Base-by-base conservation (phyloP, 176 grass and related monocot species). In the Musa beccarii region DNA sequence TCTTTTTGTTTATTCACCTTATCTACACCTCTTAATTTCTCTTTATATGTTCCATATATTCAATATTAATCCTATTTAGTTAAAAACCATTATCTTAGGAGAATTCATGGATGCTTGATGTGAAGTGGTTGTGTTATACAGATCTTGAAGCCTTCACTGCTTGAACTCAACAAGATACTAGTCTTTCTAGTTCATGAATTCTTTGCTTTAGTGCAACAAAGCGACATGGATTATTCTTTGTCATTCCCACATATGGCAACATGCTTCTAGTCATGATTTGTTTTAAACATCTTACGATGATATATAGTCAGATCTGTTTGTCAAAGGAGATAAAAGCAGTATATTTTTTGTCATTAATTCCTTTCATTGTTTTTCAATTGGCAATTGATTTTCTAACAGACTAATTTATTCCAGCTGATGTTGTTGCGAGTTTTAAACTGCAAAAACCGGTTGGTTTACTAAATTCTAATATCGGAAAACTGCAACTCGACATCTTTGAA, bases 401-500 rank as follows among this genome's bases (percentile, higher is more conserved):
- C 16, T 68, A 71, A 57, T 25, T 83, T 83, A 72, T 24, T 62
- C 21, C 90, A 92, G 92, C 89, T 77, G 78, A 84, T 79, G 83
- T 96, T 84, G 79, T 90, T 52, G 92, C 92, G 21, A 92, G 87
- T 75, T 96, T 92, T 76, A 81, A 82, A 79, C 81, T 96, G 79
- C 87, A 79, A 49, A 96, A 85, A 83, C 85, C 87, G 57, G 79
- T 88, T 68, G 66, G 74, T 21, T 76, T 86, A 68, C 72, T 96
- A 73, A 87, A 63, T 80, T 81, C 75, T 84, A 89, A 81, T 85
- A 77, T 59, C 54, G 75, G 79, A 71, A 96, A 85, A 84, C 87
- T 96, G 80, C 89, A 96, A 79, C 84, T 87, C 55, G 92, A 96
- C 65, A 89, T 96, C 43, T 96, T 85, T 74, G 87, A 78, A 69